A percentile compares a stretch with the other conserved stretches of the same genome.
Conservation (phyloP, 371 early-diverging fungal genomes). For the Dipsacomyces acuminosporus region DNA sequence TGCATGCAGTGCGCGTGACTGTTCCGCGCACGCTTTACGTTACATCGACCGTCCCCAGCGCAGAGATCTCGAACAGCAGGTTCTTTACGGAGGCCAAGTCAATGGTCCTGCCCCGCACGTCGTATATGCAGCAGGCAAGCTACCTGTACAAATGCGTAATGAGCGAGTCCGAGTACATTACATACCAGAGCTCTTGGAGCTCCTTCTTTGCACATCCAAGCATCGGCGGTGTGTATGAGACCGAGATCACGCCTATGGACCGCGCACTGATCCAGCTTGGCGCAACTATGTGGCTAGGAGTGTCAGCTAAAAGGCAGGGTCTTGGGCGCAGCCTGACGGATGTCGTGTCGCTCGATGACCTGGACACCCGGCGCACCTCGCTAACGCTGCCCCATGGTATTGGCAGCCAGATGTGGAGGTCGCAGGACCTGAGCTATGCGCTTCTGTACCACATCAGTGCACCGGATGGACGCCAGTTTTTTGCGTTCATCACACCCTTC, state of each 20-base stretch:
- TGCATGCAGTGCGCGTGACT: constrained; percentile 64
- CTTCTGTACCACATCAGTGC: constrained; percentile 28
- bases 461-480: constrained; percentile 66
- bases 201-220: constrained; percentile 79
- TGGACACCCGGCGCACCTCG: constrained; percentile 28
- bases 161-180: constrained; percentile 69
- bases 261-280: constrained; percentile 78
- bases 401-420: constrained; percentile 11
- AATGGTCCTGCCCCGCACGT: constrained; percentile 61
- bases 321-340: constrained; percentile 46
- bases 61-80: constrained; percentile 37
- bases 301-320: constrained; percentile 32
- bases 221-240: constrained; percentile 92
- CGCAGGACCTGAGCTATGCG: constrained; percentile 29
- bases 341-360: constrained; percentile 20
- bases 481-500: constrained; percentile 63
- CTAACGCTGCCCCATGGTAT: constrained; percentile 8
- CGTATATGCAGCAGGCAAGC: constrained; percentile 46
- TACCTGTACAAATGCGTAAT: constrained; percentile 77
- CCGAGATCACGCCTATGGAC: constrained; percentile 69
- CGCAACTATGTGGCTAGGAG: constrained; percentile 49
- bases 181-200: constrained; percentile 64
- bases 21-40: constrained; percentile 85
- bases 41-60: constrained; percentile 64
- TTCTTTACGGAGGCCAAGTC: constrained; percentile 28